Base-by-base conservation (phyloP, 2,329 filamentous ascomycete genomes). In the Colletotrichum sp. region DNA sequence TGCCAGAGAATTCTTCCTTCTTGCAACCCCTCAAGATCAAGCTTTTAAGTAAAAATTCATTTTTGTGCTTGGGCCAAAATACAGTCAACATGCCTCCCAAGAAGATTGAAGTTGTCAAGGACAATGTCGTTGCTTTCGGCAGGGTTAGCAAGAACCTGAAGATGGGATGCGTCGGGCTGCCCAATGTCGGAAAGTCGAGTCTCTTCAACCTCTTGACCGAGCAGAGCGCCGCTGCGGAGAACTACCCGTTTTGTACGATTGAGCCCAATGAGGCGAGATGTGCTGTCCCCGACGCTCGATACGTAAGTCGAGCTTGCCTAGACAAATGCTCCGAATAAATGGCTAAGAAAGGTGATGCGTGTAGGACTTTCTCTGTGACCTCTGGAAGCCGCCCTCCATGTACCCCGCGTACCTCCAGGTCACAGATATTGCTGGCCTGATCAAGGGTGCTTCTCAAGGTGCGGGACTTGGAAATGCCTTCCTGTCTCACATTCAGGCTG, bases 191-290 rank as follows among this genome's bases (percentile, higher is more conserved):
- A 65, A 87, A 87, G 77, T 86, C 84, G n/a, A 86, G 83, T 61
- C 77, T 87, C 76, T 87, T 87, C 80, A 87, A 87, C 59, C 83
- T 87, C 39, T 82, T 87, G 81, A 87, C 86, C 5, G 84, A 87
- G 80, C 85, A 87, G 81, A 86, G 83, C 79, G 86, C 85, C 43
- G 83, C 86, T 2, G 86, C 86, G 1, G 86, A 87, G 79, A 87
- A 87, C 77, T 87, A 87, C 74, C 86, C 86, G 1, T 87, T 87
- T 70, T 87, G 86, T 78, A 87, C 86, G 0, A 87, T 87, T 80
- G 86, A 87, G 81, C 86, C 86, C 52, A 87, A 87, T 28, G 86
- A 87, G 80, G 86, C 86, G 69, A 84, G 86, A 79, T 87, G 86
- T 81, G 81, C 84, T 71, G 86, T 87, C 67, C 86, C 86, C 3